A percentile compares a stretch with the other conserved stretches of the same genome.
These are phyloP conservation scores for Auxenochlorella pyrenoidosa DNA, from an alignment of 139 green algal genomes.

Conservation along the genomic window DNA sequence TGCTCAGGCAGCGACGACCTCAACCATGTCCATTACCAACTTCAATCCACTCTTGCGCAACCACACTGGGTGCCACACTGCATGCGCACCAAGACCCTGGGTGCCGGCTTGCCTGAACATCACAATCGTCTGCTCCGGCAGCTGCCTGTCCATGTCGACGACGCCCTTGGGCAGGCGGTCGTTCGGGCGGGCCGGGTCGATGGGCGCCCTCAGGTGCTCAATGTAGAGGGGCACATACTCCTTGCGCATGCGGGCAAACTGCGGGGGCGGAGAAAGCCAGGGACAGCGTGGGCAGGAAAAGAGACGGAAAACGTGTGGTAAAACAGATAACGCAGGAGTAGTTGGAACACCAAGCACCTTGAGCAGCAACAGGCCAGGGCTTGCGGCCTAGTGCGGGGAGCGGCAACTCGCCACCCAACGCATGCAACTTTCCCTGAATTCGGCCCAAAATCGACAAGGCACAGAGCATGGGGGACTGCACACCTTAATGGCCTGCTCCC, in stretches of 20 bases:
- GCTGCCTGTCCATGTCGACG: slow-evolving; percentile 70
- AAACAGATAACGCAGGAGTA: no score
- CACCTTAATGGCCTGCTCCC: slow-evolving; percentile 53
- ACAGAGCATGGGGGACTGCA: background rate
- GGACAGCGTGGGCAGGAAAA: background rate
- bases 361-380: no score
- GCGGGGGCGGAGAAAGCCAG: background rate
- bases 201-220: slow-evolving; percentile 43
- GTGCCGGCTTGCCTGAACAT: slow-evolving; percentile 58
- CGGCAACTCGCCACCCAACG: no score
- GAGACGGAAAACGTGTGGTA: no score
- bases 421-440: background rate
- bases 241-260: slow-evolving; percentile 59
- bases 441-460: background rate
- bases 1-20: no score
- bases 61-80: no score
- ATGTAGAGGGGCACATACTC: slow-evolving; percentile 79
- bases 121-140: slow-evolving; percentile 81
- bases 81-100: no score
- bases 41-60: no score
- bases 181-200: background rate
- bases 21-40: no score
- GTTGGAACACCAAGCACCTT: no score
- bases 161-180: slow-evolving; percentile 42
- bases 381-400: no score